These are phyloP conservation scores for Amanita rubescens DNA, from an alignment of 768 basidiomycete genomes.

Conservation along the genomic window DNA sequence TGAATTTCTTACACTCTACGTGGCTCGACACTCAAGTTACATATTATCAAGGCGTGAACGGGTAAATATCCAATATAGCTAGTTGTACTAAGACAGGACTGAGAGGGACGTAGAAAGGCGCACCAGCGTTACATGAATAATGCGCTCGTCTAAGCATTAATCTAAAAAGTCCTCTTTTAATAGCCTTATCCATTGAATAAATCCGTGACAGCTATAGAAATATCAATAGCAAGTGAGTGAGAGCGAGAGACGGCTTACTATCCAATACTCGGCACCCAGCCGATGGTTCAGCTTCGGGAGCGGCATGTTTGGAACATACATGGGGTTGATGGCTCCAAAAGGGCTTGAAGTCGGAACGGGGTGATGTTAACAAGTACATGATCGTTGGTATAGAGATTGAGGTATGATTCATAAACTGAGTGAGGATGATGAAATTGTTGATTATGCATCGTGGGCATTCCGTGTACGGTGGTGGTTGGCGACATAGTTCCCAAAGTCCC, in stretches of 20 bases:
- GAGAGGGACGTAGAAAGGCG: too few relatives aligned
- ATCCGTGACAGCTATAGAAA: conserved; percentile 6
- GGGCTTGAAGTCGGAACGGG: conserved; percentile 23
- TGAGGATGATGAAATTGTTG: conserved; percentile 1
- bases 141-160: not conserved
- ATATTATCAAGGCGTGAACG: too few relatives aligned
- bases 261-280: conserved; percentile 18
- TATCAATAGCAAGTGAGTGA: not conserved
- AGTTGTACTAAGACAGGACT: too few relatives aligned
- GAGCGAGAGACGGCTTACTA: conserved; percentile 10
- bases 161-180: conserved; percentile 7
- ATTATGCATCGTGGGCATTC: conserved; percentile 8
- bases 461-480: conserved; percentile 9
- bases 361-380: conserved; percentile 36
- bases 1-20: too few relatives aligned
- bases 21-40: too few relatives aligned
- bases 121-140: too few relatives aligned
- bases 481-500: conserved; percentile 20
- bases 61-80: too few relatives aligned
- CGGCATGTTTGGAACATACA: conserved; percentile 1
- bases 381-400: conserved; percentile 24
- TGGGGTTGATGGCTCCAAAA: conserved; percentile 29
- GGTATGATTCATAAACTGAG: conserved; percentile 8
- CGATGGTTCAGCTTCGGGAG: conserved; percentile 10
- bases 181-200: conserved; percentile 8